phyloP scores from a whole-genome alignment of 345 rosid genomes.

The Excoecaria agallocha region DNA sequence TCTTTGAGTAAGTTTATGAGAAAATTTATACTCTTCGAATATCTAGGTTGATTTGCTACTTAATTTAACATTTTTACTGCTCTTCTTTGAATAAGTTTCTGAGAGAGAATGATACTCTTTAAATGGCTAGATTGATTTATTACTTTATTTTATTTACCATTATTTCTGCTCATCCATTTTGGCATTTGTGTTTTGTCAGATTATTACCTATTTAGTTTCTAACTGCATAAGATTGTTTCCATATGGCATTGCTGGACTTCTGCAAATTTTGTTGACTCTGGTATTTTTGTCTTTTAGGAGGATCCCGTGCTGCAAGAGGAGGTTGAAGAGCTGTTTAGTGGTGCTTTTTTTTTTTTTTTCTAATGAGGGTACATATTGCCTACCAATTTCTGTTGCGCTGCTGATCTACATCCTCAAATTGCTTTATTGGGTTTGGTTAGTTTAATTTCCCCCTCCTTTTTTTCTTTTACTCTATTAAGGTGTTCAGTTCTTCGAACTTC shows the following conservation, averaged over 20 bases:
- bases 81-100: not conserved
- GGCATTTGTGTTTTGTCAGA: not conserved
- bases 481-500: slow-evolving; percentile 26
- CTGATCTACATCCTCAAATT: slow-evolving; percentile 41
- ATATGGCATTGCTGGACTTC: not conserved
- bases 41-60: not conserved
- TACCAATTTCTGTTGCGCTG: slow-evolving; percentile 41
- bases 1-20: not conserved
- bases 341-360: slow-evolving; percentile 1
- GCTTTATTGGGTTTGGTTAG: slow-evolving; percentile 30
- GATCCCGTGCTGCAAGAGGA: slow-evolving; percentile 40
- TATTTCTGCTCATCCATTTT: not conserved
- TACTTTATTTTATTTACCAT: not conserved
- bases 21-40: not conserved
- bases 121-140: not conserved
- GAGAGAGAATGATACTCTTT: not conserved
- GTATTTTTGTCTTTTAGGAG: slow-evolving; percentile 33
- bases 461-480: slow-evolving; percentile 8
- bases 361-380: slow-evolving; percentile 22
- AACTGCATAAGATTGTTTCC: not conserved
- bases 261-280: slow-evolving; percentile 12
- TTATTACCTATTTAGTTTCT: not conserved
- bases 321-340: slow-evolving; percentile 40
- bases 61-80: not conserved
- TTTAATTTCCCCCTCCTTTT: not conserved